Percentiles rank a stretch among this genome's conserved stretches.
These are phyloP conservation scores for Jamesozyma rosinii DNA, from an alignment of 805 yeast species.

Conservation along the genomic window DNA sequence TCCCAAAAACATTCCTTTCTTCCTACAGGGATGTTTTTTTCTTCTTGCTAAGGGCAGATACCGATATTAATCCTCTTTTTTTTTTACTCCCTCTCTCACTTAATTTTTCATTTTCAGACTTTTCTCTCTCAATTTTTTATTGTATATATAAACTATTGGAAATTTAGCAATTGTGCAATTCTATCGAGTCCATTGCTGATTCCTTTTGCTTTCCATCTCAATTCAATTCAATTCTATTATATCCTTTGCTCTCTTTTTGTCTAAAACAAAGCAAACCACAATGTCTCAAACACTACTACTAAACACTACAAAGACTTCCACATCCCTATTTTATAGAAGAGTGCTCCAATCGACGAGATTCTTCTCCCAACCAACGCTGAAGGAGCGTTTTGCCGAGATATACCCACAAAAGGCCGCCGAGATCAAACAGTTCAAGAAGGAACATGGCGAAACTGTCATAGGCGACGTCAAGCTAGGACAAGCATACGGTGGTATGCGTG, in stretches of 20 bases:
- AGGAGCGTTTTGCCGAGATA: conserved; percentile 88
- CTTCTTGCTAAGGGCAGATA: too few species aligned
- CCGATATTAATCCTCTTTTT: too few species aligned
- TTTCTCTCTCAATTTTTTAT: neutral
- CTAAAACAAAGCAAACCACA: neutral
- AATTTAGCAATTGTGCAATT: too few species aligned
- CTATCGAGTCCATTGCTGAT: too few species aligned
- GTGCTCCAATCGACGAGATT: conserved; percentile 1
- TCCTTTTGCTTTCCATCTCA: neutral
- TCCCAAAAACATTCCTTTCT: too few species aligned
- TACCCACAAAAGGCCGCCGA: conserved; percentile 81
- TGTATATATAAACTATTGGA: too few species aligned
- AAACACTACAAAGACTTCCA: neutral
- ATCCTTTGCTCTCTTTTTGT: neutral
- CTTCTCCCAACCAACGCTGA: conserved; percentile 49
- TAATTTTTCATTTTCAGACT: too few species aligned
- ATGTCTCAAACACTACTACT: conserved; percentile 3
- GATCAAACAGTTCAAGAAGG: conserved; percentile 72
- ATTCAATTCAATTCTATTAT: neutral
- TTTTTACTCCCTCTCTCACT: too few species aligned
- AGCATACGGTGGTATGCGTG: conserved; percentile 89
- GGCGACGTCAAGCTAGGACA: conserved; percentile 71
- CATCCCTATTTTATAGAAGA: neutral
- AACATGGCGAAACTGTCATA: conserved; percentile 67
- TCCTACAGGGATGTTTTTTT: too few species aligned